A percentile compares a stretch with the other conserved stretches of the same genome.
Evolutionary conservation across 306 rosid species (phyloP).

Genomic region (Dalbergia cochinchinensis): DNA sequence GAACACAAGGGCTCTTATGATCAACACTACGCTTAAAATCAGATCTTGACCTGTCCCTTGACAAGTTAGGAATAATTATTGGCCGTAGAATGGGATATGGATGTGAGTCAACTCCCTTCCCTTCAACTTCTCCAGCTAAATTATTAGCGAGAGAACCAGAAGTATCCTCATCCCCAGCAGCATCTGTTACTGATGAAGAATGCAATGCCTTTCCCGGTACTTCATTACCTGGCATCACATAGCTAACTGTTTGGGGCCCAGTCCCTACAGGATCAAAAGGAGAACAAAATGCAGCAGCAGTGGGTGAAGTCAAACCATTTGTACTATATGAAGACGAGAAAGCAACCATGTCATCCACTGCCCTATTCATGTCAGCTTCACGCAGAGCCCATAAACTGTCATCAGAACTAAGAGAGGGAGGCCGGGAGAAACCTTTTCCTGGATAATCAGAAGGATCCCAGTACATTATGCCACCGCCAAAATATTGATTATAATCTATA

Average conservation of each 20-base stretch:
- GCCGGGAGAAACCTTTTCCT: constrained; percentile 87
- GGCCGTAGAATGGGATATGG: constrained; percentile 90
- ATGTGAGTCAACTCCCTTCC: constrained; percentile 70
- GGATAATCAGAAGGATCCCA: constrained; percentile 93
- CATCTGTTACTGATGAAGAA: constrained; percentile 75
- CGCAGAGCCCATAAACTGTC: constrained; percentile 98
- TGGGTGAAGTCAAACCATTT: constrained; percentile 90
- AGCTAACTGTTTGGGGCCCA: constrained; percentile 79
- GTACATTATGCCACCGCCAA: constrained; percentile 98
- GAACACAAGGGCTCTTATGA: constrained; percentile 85
- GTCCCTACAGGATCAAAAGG: constrained; percentile 85
- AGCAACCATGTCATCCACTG: constrained; percentile 99
- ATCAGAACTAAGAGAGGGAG: constrained; percentile 97
- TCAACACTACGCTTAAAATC: constrained; percentile 70
- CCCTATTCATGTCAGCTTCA: constrained; percentile 93
- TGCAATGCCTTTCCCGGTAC: constrained; percentile 77
- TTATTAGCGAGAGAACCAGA: constrained; percentile 68
- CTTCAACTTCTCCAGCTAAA: constrained; percentile 75
- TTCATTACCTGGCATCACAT: constrained; percentile 81
- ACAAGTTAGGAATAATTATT: constrained; percentile 80
- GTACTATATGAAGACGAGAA: constrained; percentile 91
- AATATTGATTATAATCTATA: constrained; percentile 85
- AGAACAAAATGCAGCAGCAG: constrained; percentile 85
- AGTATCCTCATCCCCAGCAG: constrained; percentile 68
- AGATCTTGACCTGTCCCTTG: constrained; percentile 83